Conservation (phyloP, 306 rosid genomes). For the Dryas alaskensis region DNA sequence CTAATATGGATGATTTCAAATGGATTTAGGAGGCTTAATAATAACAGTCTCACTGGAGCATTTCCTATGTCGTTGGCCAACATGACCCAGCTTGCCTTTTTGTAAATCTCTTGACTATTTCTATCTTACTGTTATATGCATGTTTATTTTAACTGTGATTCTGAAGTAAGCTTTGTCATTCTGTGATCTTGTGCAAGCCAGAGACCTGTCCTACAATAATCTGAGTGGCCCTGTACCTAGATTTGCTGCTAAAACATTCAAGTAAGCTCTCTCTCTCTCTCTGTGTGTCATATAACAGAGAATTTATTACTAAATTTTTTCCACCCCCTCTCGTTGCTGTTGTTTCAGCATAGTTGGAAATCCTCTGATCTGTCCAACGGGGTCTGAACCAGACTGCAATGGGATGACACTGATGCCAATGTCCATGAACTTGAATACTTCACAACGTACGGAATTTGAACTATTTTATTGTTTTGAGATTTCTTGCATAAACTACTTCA, state of each 20-base stretch:
- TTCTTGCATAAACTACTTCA: slow-evolving; percentile 7
- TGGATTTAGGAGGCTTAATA: slow-evolving; percentile 83
- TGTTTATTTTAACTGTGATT: slow-evolving; percentile 9
- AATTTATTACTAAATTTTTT: slow-evolving; percentile 5
- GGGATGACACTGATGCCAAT: slow-evolving; percentile 79
- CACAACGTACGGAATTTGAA: slow-evolving; percentile 48
- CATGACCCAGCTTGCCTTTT: slow-evolving; percentile 85
- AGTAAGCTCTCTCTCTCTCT: slow-evolving; percentile 39
- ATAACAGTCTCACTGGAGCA: slow-evolving; percentile 76
- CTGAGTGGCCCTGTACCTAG: slow-evolving; percentile 83
- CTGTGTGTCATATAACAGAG: slow-evolving; percentile 6
- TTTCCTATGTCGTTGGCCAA: slow-evolving; percentile 73
- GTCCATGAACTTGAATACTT: slow-evolving; percentile 79
- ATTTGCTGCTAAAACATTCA: slow-evolving; percentile 89
- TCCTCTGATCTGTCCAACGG: slow-evolving; percentile 77
- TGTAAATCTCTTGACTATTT: slow-evolving; percentile 53
- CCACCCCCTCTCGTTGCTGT: not conserved
- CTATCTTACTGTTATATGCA: slow-evolving; percentile 12
- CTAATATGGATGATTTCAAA: slow-evolving; percentile 24
- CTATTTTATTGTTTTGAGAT: not conserved
- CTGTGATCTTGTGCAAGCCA: slow-evolving; percentile 40
- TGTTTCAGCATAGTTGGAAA: slow-evolving; percentile 83
- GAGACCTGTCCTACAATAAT: slow-evolving; percentile 90
- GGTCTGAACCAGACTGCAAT: slow-evolving; percentile 74
- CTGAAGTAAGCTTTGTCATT: slow-evolving; percentile 32